Evolutionary conservation across 2,329 filamentous ascomycete genomes (phyloP), one percentile per base, ranked within the genome.

Genomic region (Trichoderma lentiforme): DNA sequence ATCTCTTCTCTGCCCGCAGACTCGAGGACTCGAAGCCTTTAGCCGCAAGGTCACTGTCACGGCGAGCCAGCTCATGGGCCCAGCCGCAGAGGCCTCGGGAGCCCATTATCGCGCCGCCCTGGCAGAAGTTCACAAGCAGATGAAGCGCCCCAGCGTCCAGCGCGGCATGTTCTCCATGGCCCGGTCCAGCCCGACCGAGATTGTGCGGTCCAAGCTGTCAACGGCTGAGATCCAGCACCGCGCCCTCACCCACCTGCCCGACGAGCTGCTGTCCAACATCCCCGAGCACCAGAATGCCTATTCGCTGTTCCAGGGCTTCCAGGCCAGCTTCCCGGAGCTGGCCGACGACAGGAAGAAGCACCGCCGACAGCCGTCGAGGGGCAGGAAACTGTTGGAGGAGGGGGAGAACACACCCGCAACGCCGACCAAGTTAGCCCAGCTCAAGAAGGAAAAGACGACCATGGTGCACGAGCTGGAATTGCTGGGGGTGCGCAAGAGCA

Each of bases 301-400:
- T 83, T 98, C 95, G 53, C 86, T 99, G 58, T 98, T 99, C 81
- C 93, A 99, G 81, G 96, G 96, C 75, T 99, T 99, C 82, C 91
- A 97, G 83, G 96, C 95, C 62, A 95, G 91, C 74, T 86, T 97
- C 74, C 95, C 95, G 3, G 89, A 91, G 74, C 82, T 89, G 74
- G 86, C 85, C 6, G 92, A 96, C 18, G 89, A 91, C 74, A 89
- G 88, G 75, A 91, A 91, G 79, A 93, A 91, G 80, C 88, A 90
- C 76, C 89, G 91, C 67, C 88, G 93, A 76, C 89, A 90, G 73
- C 88, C 90, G 56, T 93, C 93, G 8, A 89, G 93, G 75, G 91
- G 91, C 2, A 90, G 94, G 78, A 95, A 94, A 80, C 81, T 97
- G 76, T 83, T 98, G 34, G 87, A 90, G 56, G 91, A 93, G 72